A percentile compares a stretch with the other conserved stretches of the same genome.
phyloP scores from a whole-genome alignment of 202 grass and related monocot species.

The Carex arenaria region DNA sequence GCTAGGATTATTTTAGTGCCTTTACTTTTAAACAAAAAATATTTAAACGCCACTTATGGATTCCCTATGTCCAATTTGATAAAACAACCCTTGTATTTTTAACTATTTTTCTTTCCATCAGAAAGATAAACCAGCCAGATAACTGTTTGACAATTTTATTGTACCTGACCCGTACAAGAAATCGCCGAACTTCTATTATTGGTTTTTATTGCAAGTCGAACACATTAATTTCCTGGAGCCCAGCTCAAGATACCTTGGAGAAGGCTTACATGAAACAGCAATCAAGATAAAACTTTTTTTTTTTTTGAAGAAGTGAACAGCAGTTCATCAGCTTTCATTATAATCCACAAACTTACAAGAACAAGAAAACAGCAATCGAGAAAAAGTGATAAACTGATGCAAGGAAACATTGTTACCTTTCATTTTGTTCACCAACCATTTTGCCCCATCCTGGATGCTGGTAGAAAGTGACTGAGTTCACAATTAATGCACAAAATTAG shows the following conservation, averaged over 20 bases:
- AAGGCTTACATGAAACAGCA: neutral
- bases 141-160: neutral
- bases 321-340: too few species aligned
- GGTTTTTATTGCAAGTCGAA: neutral
- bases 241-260: neutral
- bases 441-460: slow-evolving; percentile 66
- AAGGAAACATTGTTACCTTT: slow-evolving; percentile 41
- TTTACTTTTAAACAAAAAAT: neutral
- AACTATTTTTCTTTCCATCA: neutral
- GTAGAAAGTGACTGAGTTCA: slow-evolving; percentile 67
- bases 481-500: neutral
- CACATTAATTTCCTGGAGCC: neutral
- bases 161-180: neutral
- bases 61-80: neutral
- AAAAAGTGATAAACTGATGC: neutral
- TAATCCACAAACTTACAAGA: too few species aligned
- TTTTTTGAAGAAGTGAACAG: too few species aligned
- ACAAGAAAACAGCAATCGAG: neutral
- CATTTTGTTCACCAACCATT: slow-evolving; percentile 95
- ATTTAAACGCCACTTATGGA: neutral
- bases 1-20: neutral
- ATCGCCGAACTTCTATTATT: neutral
- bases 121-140: neutral
- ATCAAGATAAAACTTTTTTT: neutral
- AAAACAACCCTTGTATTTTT: neutral